These are phyloP conservation scores for Corrigiola litoralis DNA, from an alignment of 179 eudicot species.

Conservation along the genomic window DNA sequence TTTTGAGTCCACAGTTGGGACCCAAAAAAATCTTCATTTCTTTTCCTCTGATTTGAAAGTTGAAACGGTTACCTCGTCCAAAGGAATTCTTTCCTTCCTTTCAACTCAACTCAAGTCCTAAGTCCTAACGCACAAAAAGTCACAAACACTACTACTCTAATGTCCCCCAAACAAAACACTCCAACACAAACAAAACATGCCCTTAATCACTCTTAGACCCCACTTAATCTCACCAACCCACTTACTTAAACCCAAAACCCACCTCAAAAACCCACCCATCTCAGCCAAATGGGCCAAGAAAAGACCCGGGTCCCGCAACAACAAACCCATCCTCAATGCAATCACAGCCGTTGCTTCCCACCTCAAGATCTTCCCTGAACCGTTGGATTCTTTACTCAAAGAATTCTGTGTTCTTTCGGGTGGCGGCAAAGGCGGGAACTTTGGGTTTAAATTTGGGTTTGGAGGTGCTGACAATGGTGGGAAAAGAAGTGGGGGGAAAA, in stretches of 20 bases:
- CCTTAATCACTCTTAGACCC: conserved; percentile 11
- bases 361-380: conserved; percentile 63
- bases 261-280: conserved; percentile 19
- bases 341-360: conserved; percentile 45
- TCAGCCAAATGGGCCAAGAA: conserved; percentile 46
- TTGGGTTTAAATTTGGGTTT: conserved; percentile 35
- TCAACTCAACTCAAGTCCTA: too few species aligned
- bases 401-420: conserved; percentile 34
- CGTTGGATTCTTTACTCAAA: conserved; percentile 42
- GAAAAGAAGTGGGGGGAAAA: conserved; percentile 26
- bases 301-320: conserved; percentile 37
- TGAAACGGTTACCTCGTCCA: conserved; percentile 15
- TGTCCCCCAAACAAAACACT: neutral
- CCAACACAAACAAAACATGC: conserved; percentile 10
- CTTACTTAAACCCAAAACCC: conserved; percentile 23
- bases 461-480: conserved; percentile 48
- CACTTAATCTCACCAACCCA: conserved; percentile 16
- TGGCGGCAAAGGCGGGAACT: conserved; percentile 49
- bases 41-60: too few species aligned
- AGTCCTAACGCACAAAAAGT: neutral
- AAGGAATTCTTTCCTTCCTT: neutral
- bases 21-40: too few species aligned
- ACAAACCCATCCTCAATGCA: conserved; percentile 33
- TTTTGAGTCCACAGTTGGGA: too few species aligned
- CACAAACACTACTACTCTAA: neutral